Base-by-base conservation (phyloP, 2,329 filamentous ascomycete genomes). In the Davidsoniella neocaledoniae region DNA sequence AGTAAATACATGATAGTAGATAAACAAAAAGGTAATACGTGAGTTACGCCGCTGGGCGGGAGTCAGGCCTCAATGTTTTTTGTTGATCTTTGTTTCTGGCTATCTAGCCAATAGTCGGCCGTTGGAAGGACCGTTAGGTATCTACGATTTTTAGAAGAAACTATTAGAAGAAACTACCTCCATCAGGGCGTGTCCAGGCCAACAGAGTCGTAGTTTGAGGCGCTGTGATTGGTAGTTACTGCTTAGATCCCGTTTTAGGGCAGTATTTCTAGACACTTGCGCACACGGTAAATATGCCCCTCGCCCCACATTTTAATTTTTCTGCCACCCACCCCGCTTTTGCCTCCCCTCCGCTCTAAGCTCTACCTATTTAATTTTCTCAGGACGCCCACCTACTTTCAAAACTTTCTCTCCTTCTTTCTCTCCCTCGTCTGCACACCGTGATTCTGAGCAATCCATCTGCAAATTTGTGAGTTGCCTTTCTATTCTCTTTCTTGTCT, bases 381-480 rank as follows among this genome's bases (percentile, higher is more conserved):
- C 38, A 21, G 26, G 42, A 38, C 45, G 39, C 46, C 29, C 53
- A 17, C 38, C 36, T 39, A 42, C 42, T 49, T 51, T 55, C 36
- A 23, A 40, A 36, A 40, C 42, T 49, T 54, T 53, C 49, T 51
- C 44, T 53, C 33, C 46, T 48, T 46, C 48, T 53, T 55, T 55
- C 45, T 53, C 53, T 53, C 52, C 48, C 47, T 50, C 40, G 49
- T 50, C 46, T 53, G 52, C 52, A 53, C 48, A 53, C 52, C 52
- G 52, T 48, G 48, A 53, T 53, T 53, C 52, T 47, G 26, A 46
- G 52, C 49, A 53, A 53, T 53, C 52, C 48, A 53, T 48, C 52
- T 53, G 52, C 52, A 53, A 50, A 53, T 53, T 33, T 42, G 48
- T 53, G 36, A 50, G 52, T 53, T 8, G 12, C 26, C 36, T 25